A percentile compares a stretch with the other conserved stretches of the same genome.
Conservation (phyloP, 345 rosid species). For the Pistacia vera region DNA sequence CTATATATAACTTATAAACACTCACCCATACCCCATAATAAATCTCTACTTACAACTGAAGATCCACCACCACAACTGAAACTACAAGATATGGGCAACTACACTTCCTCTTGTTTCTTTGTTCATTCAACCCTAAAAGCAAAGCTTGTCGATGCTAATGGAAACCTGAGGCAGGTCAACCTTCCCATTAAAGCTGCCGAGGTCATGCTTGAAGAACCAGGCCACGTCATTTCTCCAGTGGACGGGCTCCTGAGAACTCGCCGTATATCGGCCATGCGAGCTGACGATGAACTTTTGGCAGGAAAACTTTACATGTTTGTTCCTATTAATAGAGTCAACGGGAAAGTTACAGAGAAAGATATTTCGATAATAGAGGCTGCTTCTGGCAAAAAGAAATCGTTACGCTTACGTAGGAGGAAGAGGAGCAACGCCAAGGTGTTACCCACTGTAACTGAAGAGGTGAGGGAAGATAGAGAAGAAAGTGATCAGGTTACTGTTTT, state of each 20-base stretch:
- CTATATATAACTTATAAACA: neutral
- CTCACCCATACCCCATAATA: neutral
- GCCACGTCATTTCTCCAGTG: conserved; percentile 28
- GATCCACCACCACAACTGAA: neutral
- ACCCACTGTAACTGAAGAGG: conserved; percentile 21
- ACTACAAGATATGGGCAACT: conserved; percentile 35
- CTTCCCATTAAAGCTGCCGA: conserved; percentile 46
- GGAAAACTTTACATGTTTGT: conserved; percentile 39
- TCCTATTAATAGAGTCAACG: conserved; percentile 23
- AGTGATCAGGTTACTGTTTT: neutral
- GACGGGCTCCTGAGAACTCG: conserved; percentile 28
- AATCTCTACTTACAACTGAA: neutral
- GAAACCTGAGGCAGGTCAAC: conserved; percentile 27
- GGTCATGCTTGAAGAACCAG: conserved; percentile 60
- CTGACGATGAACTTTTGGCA: conserved; percentile 38
- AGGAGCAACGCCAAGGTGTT: conserved; percentile 32
- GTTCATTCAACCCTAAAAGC: conserved; percentile 16
- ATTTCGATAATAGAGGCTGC: conserved; percentile 20
- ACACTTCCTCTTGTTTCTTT: conserved; percentile 22
- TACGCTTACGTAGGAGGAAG: conserved; percentile 4
- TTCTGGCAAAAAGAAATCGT: conserved; percentile 11
- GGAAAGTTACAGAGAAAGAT: conserved; percentile 34
- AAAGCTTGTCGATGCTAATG: conserved; percentile 31
- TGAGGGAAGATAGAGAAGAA: conserved; percentile 2
- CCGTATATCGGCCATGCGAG: conserved; percentile 34